phyloP scores from a whole-genome alignment of 2,329 filamentous ascomycete species.

The Ophiostoma ips region DNA sequence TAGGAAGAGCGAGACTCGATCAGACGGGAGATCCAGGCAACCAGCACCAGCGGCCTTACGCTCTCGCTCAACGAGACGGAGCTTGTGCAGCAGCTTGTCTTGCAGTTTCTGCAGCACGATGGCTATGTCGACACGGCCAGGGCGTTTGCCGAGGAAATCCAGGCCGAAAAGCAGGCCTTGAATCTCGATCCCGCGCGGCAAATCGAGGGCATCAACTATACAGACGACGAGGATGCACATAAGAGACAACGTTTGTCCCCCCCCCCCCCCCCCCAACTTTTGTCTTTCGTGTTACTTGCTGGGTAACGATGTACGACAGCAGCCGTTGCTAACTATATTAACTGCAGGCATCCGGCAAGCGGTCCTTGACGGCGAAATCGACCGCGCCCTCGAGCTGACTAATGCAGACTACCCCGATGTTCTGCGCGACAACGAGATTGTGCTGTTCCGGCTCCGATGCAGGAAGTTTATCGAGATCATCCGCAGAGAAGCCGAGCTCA shows the following conservation, averaged over 20 bases:
- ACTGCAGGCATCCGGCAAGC: conserved; percentile 64
- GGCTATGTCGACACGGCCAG: conserved; percentile 88
- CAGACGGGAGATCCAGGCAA: conserved; percentile 41
- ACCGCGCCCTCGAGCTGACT: conserved; percentile 73
- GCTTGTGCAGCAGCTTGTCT: conserved; percentile 64
- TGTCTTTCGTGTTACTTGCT: conserved; percentile 4
- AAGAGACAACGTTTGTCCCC: conserved; percentile 64
- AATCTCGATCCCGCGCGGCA: conserved; percentile 39
- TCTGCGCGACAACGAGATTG: conserved; percentile 63
- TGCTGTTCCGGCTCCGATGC: conserved; percentile 78
- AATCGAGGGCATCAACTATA: conserved; percentile 49
- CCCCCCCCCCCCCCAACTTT: not conserved
- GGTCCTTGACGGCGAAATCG: conserved; percentile 84
- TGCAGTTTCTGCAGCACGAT: conserved; percentile 87
- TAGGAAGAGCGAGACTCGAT: conserved; percentile 40
- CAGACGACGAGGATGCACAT: conserved; percentile 74
- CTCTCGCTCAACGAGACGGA: conserved; percentile 57
- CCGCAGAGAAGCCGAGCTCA: conserved; percentile 54
- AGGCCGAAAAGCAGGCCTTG: conserved; percentile 57
- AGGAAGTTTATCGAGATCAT: conserved; percentile 96
- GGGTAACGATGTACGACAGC: not conserved
- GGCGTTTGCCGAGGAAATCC: conserved; percentile 74
- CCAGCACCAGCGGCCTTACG: conserved; percentile 44
- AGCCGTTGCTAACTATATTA: not conserved
- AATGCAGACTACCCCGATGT: conserved; percentile 67